Percentiles rank a stretch among this genome's conserved stretches.
Conservation (phyloP, 495 filamentous ascomycete genomes). For the Neurospora cerealis region DNA sequence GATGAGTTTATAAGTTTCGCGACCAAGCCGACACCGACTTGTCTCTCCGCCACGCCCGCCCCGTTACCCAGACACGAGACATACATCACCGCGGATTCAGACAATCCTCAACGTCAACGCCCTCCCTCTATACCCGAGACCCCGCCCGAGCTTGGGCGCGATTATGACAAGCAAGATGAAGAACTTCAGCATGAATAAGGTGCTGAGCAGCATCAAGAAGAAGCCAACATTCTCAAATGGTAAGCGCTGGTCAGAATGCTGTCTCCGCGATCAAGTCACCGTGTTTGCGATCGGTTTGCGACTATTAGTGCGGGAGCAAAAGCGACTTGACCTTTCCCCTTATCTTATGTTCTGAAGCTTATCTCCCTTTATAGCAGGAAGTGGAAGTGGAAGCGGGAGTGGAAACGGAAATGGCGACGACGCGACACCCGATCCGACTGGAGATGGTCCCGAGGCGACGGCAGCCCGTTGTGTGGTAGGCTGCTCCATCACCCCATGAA, state of each 20-base stretch:
- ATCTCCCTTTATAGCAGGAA: slow-evolving; percentile 3
- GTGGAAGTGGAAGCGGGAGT: slow-evolving; percentile 2
- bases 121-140: background rate
- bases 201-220: slow-evolving; percentile 44
- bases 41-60: background rate
- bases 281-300: background rate
- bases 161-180: slow-evolving; percentile 28
- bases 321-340: background rate
- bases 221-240: slow-evolving; percentile 17
- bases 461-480: slow-evolving; percentile 45
- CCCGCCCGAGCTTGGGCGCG: background rate
- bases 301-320: background rate
- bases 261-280: too few species aligned
- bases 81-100: background rate
- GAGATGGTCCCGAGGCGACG: slow-evolving; percentile 47
- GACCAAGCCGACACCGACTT: background rate
- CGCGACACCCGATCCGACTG: slow-evolving; percentile 19
- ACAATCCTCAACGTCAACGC: background rate
- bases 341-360: background rate
- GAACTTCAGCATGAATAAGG: slow-evolving; percentile 43
- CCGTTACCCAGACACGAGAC: background rate
- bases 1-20: background rate
- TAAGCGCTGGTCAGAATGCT: background rate
- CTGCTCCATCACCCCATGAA: slow-evolving; percentile 8
- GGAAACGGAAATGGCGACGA: slow-evolving; percentile 10